phyloP scores from a whole-genome alignment of 164 flowering plant species.

The Umbilicus rupestris region DNA sequence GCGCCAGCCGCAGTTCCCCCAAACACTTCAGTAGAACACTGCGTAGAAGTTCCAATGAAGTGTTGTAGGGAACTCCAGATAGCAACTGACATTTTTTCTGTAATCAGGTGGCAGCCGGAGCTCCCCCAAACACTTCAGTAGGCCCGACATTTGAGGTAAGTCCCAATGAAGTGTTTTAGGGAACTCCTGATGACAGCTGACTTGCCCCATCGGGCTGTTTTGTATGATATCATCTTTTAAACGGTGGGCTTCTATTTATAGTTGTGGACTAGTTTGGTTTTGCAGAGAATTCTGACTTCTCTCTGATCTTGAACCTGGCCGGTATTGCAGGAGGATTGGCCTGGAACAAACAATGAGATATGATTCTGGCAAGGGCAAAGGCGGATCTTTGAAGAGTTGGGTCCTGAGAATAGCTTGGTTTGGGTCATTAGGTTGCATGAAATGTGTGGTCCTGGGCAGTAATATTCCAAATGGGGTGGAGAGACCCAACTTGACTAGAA shows the following conservation, averaged over 20 bases:
- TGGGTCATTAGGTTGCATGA: background rate
- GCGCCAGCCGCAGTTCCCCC: conserved; percentile 1
- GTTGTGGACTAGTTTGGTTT: too few species aligned
- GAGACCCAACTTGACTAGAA: background rate
- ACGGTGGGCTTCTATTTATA: background rate
- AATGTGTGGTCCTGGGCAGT: background rate
- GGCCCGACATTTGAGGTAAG: background rate
- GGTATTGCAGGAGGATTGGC: background rate
- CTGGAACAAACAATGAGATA: background rate
- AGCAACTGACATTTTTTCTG: background rate
- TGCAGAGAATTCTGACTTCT: background rate
- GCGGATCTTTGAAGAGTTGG: background rate
- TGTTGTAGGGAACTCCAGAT: too few species aligned
- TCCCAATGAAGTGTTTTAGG: too few species aligned
- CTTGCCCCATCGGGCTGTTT: background rate
- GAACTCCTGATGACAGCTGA: conserved; percentile 1
- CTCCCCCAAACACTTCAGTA: conserved; percentile 8
- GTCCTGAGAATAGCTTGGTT: background rate
- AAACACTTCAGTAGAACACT: conserved; percentile 4
- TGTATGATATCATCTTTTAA: background rate
- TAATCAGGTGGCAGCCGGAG: background rate
- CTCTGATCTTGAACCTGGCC: background rate
- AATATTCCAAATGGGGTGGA: background rate
- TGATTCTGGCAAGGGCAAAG: conserved; percentile 1
- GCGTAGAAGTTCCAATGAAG: background rate